Conservation (phyloP, 495 filamentous ascomycete species). For the Friedmanniomyces endolithicus region DNA sequence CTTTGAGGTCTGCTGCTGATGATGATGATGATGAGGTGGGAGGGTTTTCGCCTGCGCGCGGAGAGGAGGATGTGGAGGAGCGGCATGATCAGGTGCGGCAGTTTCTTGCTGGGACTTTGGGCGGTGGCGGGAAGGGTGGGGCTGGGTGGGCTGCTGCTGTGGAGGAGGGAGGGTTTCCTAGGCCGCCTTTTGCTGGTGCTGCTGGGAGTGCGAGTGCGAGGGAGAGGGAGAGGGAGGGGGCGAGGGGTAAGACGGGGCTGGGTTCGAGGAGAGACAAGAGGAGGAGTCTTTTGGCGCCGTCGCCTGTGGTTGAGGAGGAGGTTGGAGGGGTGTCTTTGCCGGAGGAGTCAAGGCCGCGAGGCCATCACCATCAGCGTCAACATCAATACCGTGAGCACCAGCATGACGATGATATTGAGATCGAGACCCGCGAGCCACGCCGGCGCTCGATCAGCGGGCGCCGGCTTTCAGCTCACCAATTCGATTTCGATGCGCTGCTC, state of each 20-base stretch:
- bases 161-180: background rate
- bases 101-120: slow-evolving; percentile 7
- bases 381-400: background rate
- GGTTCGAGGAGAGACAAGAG: background rate
- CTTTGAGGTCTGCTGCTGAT: no score
- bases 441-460: background rate
- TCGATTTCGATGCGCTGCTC: background rate
- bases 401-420: background rate
- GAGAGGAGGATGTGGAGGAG: slow-evolving; percentile 11
- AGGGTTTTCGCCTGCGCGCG: background rate
- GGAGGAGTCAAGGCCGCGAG: background rate
- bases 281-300: background rate
- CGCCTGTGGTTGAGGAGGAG: slow-evolving; percentile 4
- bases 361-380: background rate
- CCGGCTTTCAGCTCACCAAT: background rate
- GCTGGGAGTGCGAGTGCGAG: no score
- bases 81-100: slow-evolving; percentile 4
- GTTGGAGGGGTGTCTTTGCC: no score
- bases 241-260: background rate
- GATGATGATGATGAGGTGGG: no score
- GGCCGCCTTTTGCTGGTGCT: background rate
- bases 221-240: no score
- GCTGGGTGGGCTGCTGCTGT: background rate
- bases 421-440: background rate
- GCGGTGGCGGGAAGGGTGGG: no score